Evolutionary conservation across 2,329 filamentous ascomycete species (phyloP), one percentile per base, ranked within the genome.

Genomic region (Colletotrichum higginsianum): DNA sequence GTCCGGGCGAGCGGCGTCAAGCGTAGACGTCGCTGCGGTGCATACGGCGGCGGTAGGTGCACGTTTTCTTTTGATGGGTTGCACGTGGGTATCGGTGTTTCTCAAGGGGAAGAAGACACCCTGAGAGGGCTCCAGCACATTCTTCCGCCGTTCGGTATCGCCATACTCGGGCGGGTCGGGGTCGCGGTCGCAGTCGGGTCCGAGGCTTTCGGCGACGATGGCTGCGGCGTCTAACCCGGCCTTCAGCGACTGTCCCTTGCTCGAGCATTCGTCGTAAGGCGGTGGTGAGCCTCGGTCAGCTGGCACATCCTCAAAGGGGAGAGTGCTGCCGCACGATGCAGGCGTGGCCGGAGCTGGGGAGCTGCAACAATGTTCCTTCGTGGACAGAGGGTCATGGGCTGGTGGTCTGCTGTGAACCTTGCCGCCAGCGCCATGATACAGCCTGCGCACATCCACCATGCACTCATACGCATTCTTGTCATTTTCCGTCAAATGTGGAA

Each of bases 61-160:
- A 46, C 65, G 49, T 49, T 67, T 67, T 9, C 65, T 61, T 56
- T 67, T 61, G 3, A n/a, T 47, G 23, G 8, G n/a, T 61, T 55
- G 47, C 7, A 26, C 18, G 23, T 35, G 23, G 23, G 23, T 30
- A 52, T 61, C 56, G 53, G 35, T 26, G 6, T 49, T 26, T 49
- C n/a, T 40, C 3, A 35, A 56, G 15, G 65, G n/a, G 23, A 23
- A 23, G 2, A 61, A 44, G 57, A 35, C 49, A n/a, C 23, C 49
- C 40, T 16, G 15, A n/a, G 21, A 30, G 49, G 23, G 8, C 18
- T 61, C 65, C 56, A 11, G 15, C 30, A 18, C 18, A 56, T 49
- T 23, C 23, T 23, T 23, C 23, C 23, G 23, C 23, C 23, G 3
- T 23, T 23, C 23, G 23, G 23, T 23, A 23, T 23, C 23, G 2